These are phyloP conservation scores for Podospora conica DNA, from an alignment of 495 filamentous ascomycete genomes.

Conservation along the genomic window DNA sequence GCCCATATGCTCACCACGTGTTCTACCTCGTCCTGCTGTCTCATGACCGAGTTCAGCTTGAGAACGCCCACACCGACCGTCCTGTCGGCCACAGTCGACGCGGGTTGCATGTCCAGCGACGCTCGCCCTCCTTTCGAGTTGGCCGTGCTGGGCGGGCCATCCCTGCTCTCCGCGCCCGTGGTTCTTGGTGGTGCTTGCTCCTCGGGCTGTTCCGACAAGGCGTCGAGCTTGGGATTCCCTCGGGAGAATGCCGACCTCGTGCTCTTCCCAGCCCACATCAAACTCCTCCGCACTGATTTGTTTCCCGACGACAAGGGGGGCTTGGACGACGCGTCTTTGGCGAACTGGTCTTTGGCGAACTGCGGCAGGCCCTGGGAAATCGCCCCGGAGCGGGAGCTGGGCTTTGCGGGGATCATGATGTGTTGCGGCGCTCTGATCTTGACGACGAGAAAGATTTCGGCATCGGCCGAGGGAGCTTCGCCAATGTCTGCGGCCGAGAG, in stretches of 20 bases:
- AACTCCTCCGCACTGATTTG: conserved; percentile 65
- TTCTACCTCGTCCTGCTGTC: conserved; percentile 69
- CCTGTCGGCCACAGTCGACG: conserved; percentile 42
- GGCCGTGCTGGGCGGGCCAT: conserved; percentile 51
- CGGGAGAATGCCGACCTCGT: conserved; percentile 44
- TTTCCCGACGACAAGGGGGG: conserved; percentile 37
- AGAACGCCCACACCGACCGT: conserved; percentile 76
- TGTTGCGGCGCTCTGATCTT: conserved; percentile 63
- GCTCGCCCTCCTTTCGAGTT: conserved; percentile 42
- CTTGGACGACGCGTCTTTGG: conserved; percentile 32
- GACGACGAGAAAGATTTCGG: conserved; percentile 76
- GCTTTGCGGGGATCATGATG: conserved; percentile 39
- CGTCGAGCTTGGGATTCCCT: conserved; percentile 42
- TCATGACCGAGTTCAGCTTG: conserved; percentile 71
- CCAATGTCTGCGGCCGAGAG: conserved; percentile 77
- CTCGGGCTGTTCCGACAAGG: conserved; percentile 43
- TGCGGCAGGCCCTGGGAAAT: conserved; percentile 29
- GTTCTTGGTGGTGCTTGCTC: conserved; percentile 27
- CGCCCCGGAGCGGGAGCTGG: conserved; percentile 40
- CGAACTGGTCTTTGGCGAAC: conserved; percentile 36
- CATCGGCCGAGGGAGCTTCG: conserved; percentile 58
- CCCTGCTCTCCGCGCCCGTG: conserved; percentile 33
- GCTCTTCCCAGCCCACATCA: conserved; percentile 69
- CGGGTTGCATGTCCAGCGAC: conserved; percentile 42
- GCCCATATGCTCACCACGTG: conserved; percentile 76